Conservation (phyloP, 768 basidiomycete genomes). For the Mycena rebaudengoi region DNA sequence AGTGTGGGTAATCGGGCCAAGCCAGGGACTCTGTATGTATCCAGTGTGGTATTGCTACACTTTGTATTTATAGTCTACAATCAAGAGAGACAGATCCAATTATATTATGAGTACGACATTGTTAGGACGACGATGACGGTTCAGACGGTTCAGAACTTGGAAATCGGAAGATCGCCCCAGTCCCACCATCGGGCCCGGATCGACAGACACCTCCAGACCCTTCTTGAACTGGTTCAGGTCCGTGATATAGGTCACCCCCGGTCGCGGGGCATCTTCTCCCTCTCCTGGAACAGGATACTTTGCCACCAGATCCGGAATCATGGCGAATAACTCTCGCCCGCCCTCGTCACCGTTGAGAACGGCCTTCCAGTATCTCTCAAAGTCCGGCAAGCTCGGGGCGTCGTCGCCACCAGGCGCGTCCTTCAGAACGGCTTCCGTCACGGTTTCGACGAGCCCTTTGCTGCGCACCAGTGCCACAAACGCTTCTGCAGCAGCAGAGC, state of each 20-base stretch:
- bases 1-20: no score
- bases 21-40: no score
- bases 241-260: slow-evolving; percentile 67
- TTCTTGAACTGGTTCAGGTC: slow-evolving; percentile 75
- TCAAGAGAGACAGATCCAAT: no score
- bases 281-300: slow-evolving; percentile 65
- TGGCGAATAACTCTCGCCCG: slow-evolving; percentile 54
- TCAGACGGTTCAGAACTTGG: slow-evolving; percentile 54
- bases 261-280: slow-evolving; percentile 51
- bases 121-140: no score
- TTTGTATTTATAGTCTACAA: no score
- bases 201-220: slow-evolving; percentile 58
- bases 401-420: slow-evolving; percentile 60
- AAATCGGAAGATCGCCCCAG: slow-evolving; percentile 76
- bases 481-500: slow-evolving; percentile 66
- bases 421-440: slow-evolving; percentile 61
- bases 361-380: slow-evolving; percentile 70
- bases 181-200: slow-evolving; percentile 74
- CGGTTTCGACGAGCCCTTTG: slow-evolving; percentile 51
- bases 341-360: slow-evolving; percentile 51
- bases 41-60: no score
- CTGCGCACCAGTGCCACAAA: slow-evolving; percentile 64
- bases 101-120: no score
- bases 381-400: slow-evolving; percentile 66
- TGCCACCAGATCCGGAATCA: slow-evolving; percentile 65